phyloP scores from a whole-genome alignment of 805 yeast genomes.

The Maudiozyma barnettii region DNA sequence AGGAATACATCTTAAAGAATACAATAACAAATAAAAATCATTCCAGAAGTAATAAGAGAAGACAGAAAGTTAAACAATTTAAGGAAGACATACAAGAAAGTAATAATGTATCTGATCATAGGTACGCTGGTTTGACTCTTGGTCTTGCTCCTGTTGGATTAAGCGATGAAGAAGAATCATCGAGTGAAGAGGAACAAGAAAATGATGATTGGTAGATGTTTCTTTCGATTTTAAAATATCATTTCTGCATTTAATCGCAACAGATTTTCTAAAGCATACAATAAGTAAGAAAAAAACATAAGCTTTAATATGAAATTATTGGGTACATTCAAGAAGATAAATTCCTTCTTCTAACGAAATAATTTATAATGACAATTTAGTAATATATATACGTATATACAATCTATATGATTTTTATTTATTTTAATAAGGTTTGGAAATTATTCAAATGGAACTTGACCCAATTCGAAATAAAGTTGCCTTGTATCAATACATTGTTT shows the following conservation, averaged over 20 bases:
- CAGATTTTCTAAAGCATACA: background rate
- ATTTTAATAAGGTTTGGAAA: background rate
- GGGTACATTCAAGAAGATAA: too few species aligned
- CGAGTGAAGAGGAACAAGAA: slow-evolving; percentile 18
- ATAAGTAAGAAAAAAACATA: background rate
- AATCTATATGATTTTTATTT: background rate
- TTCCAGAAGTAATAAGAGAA: slow-evolving; percentile 27
- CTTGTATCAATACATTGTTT: slow-evolving; percentile 70
- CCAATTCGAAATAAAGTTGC: slow-evolving; percentile 58
- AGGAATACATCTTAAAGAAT: slow-evolving; percentile 35
- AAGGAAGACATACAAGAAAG: slow-evolving; percentile 14
- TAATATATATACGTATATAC: background rate
- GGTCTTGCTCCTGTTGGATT: slow-evolving; percentile 77
- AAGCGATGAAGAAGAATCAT: slow-evolving; percentile 41
- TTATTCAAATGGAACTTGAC: slow-evolving; percentile 31
- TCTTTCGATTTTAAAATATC: background rate
- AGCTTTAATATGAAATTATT: too few species aligned
- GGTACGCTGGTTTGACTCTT: slow-evolving; percentile 62
- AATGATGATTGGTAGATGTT: slow-evolving; percentile 4
- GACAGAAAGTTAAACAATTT: slow-evolving; percentile 23
- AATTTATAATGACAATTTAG: too few species aligned
- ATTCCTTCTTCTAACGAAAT: too few species aligned
- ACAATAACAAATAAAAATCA: slow-evolving; percentile 31
- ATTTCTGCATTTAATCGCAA: too few species aligned
- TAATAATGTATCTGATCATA: slow-evolving; percentile 18